Evolutionary conservation across 768 basidiomycete genomes (phyloP), one percentile per base, ranked within the genome.

Genomic region (Leccinum barrowsii): DNA sequence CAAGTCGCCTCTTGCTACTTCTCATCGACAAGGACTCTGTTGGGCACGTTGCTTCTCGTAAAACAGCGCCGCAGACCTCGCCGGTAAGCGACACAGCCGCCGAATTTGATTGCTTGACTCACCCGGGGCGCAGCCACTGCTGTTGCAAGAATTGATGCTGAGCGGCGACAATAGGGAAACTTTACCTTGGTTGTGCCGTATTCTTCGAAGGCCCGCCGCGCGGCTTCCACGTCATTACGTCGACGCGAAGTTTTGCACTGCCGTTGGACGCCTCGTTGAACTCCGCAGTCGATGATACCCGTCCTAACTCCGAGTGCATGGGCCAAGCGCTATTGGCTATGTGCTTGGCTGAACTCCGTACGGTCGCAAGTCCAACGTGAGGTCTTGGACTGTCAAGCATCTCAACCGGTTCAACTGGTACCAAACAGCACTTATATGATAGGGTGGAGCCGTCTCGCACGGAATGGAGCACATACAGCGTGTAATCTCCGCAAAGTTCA

Each of bases 401-500:
- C 42, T 50, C 52, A 50, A 44, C 42, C 26, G 44, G 26, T 28
- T 28, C 26, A 56, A 58, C 55, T 49, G 22, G 44, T 50, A 22
- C 44, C 52, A 49, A 49, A 48, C 30, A 50, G 22, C 17, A 40
- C 7, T 40, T 8, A 11, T 22, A 19, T 22, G 2, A 22, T 49
- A 17, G 42, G 46, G 53, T 44, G 47, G 19, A 40, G 47, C 28
- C 52, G 50, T 69, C 46, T 58, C 56, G 24, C 55, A 21, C 58
- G 50, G 48, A 50, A 54, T 55, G 52, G 54, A 52, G 35, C 50
- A 19, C 40, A 17, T 17, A 17, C 17, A 17, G 56, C 51, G 15
- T 40, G 57, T 65, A 68, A 70, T 69, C 57, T 70, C 67, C 66
- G 68, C 17, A 22, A 37, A 8, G 56, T 26, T 49, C 48, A 34